Percentiles rank a stretch among this genome's conserved stretches.
Evolutionary conservation across 164 flowering plant species (phyloP).

Genomic region (Vitis riparia): DNA sequence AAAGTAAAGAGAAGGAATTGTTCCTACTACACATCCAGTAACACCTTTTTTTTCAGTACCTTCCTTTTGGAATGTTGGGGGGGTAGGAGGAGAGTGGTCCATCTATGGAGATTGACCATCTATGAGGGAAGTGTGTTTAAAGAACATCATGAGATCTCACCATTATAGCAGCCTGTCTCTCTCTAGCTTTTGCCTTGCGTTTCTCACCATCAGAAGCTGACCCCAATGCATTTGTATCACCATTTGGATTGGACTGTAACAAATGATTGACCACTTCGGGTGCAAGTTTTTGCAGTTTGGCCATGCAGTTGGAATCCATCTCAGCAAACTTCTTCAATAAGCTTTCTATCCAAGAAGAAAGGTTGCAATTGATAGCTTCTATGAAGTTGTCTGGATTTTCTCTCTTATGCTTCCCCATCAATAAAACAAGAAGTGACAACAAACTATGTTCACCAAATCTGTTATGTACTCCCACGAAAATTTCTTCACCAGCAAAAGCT

Average conservation of each 20-base stretch:
- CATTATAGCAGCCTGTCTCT: slow-evolving; percentile 91
- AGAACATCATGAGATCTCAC: slow-evolving; percentile 35
- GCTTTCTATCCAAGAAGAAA: slow-evolving; percentile 56
- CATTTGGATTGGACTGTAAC: slow-evolving; percentile 20
- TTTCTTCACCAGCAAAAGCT: slow-evolving; percentile 64
- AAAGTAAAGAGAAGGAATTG: too few species aligned
- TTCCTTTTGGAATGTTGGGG: too few species aligned
- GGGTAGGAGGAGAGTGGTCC: too few species aligned
- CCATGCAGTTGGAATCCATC: slow-evolving; percentile 60
- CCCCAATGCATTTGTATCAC: slow-evolving; percentile 18
- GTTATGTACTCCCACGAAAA: slow-evolving; percentile 28
- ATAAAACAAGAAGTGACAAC: slow-evolving; percentile 73
- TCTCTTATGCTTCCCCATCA: slow-evolving; percentile 65
- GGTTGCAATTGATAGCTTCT: slow-evolving; percentile 56
- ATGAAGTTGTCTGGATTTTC: slow-evolving; percentile 31
- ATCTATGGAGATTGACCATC: too few species aligned
- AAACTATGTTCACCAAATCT: slow-evolving; percentile 53
- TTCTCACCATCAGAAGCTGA: slow-evolving; percentile 57
- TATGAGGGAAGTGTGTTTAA: not conserved
- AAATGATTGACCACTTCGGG: slow-evolving; percentile 66
- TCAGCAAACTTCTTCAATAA: slow-evolving; percentile 73
- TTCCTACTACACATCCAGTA: too few species aligned
- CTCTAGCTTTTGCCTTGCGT: slow-evolving; percentile 79
- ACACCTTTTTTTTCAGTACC: too few species aligned
- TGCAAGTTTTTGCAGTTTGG: slow-evolving; percentile 54